Percentiles rank a stretch among this genome's conserved stretches.
Evolutionary conservation across 306 rosid genomes (phyloP).

Genomic region (Clitoria ternatea): DNA sequence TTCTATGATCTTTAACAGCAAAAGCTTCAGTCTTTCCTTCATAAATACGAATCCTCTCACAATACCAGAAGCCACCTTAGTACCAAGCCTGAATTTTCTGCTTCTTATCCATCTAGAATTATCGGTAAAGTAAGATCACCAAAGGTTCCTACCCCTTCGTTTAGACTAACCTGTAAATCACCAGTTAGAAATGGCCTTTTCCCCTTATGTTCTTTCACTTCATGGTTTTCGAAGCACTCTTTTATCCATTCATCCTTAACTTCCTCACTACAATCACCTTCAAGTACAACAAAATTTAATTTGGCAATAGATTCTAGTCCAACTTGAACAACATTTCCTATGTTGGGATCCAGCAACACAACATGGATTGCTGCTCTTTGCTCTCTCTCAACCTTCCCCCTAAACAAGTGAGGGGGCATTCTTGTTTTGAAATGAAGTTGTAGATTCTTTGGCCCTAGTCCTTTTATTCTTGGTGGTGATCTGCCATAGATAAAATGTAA

Average conservation of each 20-base stretch:
- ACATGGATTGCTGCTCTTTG: constrained; percentile 72
- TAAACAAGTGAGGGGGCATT: constrained; percentile 87
- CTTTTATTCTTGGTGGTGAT: constrained; percentile 51
- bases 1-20: constrained; percentile 86
- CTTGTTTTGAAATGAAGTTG: constrained; percentile 73
- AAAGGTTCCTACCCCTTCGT: constrained; percentile 78
- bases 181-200: constrained; percentile 83
- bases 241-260: constrained; percentile 53
- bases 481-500: constrained; percentile 34
- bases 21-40: constrained; percentile 89
- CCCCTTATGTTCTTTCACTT: constrained; percentile 85
- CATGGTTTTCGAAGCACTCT: constrained; percentile 60
- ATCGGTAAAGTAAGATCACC: constrained; percentile 85
- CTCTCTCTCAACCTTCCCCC: constrained; percentile 87
- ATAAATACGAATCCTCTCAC: constrained; percentile 54
- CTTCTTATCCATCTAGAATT: constrained; percentile 94
- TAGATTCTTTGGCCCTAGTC: constrained; percentile 43
- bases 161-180: constrained; percentile 60
- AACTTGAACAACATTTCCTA: constrained; percentile 49
- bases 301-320: constrained; percentile 67
- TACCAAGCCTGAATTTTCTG: constrained; percentile 82
- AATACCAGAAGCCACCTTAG: constrained; percentile 57
- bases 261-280: constrained; percentile 77
- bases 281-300: constrained; percentile 72
- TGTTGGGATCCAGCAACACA: constrained; percentile 49